Base-by-base conservation (phyloP, 192 early-diverging fungal species). In the Podila verticillata region DNA sequence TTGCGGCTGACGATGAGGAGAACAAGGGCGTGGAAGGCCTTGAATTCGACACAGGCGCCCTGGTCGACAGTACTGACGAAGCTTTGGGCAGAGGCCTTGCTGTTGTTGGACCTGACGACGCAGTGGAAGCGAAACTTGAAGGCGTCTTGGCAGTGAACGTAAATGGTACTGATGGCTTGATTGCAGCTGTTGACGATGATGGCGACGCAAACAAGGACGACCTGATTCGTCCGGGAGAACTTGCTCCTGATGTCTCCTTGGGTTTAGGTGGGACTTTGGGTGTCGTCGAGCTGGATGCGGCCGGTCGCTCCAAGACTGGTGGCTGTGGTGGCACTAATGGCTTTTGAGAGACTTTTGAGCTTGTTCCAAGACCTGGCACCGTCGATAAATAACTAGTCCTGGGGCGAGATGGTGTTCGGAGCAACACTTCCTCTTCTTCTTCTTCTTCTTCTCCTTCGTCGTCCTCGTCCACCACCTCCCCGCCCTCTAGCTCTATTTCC, bases 141-240 rank as follows among this genome's bases (percentile, higher is more conserved):
- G 74, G 74, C 15, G 69, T 36, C 47, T 70, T 70, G 30, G 63
- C 57, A 44, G 66, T 51, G 22, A 29, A 47, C 17, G 58, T 44
- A 5, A 65, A 47, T 13, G 61, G 61, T 61, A 67, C 36, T 54
- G 51, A 54, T 26, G 51, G 51, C 51, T 54, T 54, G 51, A 54
- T 22, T 26, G 24, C n/a, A n/a, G n/a, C 20, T n/a, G 51, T 8
- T 5, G 51, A 54, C n/a, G 51, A 54, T 26, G 44, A 47, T 15
- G 51, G 4, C 10, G 51, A 54, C 24, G 51, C 9, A 24, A 26
- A 24, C 22, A 54, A 54, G 24, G 51, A 54, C 10, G 51, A 26
- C 51, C 20, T 54, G 19, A 26, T 24, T 17, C 20, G 24, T 24
- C n/a, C 20, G 22, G 22, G 24, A 2, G 39, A 44, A 54, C 51